These are phyloP conservation scores for Microbotryum violaceum DNA, from an alignment of 1,284 basidiomycete genomes.

Conservation along the genomic window DNA sequence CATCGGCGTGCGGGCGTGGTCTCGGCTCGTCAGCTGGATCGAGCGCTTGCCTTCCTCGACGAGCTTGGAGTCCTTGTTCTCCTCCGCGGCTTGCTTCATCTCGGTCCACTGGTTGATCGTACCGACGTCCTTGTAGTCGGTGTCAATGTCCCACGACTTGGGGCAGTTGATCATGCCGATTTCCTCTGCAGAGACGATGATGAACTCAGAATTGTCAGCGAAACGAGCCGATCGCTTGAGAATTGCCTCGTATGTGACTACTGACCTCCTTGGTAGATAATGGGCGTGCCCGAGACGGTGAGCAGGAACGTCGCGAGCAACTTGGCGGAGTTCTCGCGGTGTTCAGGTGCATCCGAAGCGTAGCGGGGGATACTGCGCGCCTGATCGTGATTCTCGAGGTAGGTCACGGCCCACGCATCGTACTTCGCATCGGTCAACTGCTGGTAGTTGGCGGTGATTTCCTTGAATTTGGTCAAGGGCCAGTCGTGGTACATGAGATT, in stretches of 20 bases:
- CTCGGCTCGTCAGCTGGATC: constrained; percentile 58
- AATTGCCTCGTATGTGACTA: not conserved
- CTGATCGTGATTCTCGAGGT: constrained; percentile 58
- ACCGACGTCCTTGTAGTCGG: constrained; percentile 50
- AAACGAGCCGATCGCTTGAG: not conserved
- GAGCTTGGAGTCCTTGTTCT: constrained; percentile 50
- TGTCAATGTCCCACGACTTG: constrained; percentile 54
- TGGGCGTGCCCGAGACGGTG: constrained; percentile 58
- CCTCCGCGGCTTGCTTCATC: constrained; percentile 41
- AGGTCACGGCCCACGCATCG: constrained; percentile 5
- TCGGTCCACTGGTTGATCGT: constrained; percentile 36
- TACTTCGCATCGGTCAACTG: constrained; percentile 49
- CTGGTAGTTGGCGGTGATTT: constrained; percentile 45
- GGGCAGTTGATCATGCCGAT: constrained; percentile 64
- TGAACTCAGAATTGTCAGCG: not conserved
- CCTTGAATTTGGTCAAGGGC: constrained; percentile 54
- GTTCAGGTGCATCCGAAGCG: constrained; percentile 53
- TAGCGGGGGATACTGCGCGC: constrained; percentile 53
- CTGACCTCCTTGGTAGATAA: constrained; percentile 57
- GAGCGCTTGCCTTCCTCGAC: constrained; percentile 49
- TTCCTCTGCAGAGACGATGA: constrained; percentile 44
- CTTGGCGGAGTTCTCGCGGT: constrained; percentile 54
- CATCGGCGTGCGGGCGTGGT: constrained; percentile 62
- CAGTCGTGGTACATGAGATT: constrained; percentile 49
- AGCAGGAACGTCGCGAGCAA: constrained; percentile 57